A percentile compares a stretch with the other conserved stretches of the same genome.
Conservation (phyloP, 208 protist species). For the Trypanosoma melophagium region DNA sequence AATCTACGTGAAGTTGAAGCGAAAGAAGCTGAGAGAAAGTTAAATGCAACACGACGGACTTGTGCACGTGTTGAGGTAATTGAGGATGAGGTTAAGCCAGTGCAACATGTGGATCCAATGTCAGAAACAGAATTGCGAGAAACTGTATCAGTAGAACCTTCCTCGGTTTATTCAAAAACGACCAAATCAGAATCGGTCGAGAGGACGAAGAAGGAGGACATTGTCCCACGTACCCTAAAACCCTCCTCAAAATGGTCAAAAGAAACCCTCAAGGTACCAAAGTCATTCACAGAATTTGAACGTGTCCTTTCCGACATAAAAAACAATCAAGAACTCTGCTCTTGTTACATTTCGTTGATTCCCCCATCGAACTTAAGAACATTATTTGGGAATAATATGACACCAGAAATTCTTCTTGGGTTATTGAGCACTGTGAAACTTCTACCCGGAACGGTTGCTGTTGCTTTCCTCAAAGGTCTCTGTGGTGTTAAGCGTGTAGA, state of each 20-base stretch:
- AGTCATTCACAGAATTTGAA: constrained; percentile 87
- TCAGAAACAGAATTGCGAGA: neutral
- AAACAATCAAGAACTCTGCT: constrained; percentile 60
- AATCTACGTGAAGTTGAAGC: constrained; percentile 33
- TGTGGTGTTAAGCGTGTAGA: constrained; percentile 74
- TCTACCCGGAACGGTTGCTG: constrained; percentile 37
- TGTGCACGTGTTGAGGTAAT: constrained; percentile 72
- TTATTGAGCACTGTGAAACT: constrained; percentile 48
- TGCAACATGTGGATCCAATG: neutral
- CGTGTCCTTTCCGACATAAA: constrained; percentile 66
- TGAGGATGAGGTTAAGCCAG: constrained; percentile 48
- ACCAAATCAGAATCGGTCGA: no score
- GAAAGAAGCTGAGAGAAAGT: constrained; percentile 34
- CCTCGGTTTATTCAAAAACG: neutral
- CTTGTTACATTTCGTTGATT: constrained; percentile 67
- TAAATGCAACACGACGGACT: constrained; percentile 35
- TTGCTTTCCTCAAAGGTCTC: constrained; percentile 68
- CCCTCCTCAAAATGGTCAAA: constrained; percentile 40
- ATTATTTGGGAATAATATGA: constrained; percentile 87
- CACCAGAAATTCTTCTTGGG: constrained; percentile 73
- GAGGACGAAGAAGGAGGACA: no score
- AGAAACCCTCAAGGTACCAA: constrained; percentile 66
- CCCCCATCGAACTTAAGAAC: constrained; percentile 45
- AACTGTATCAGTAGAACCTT: neutral
- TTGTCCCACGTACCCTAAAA: constrained; percentile 26